Conservation (phyloP, 495 filamentous ascomycete genomes). For the Tuber brumale region DNA sequence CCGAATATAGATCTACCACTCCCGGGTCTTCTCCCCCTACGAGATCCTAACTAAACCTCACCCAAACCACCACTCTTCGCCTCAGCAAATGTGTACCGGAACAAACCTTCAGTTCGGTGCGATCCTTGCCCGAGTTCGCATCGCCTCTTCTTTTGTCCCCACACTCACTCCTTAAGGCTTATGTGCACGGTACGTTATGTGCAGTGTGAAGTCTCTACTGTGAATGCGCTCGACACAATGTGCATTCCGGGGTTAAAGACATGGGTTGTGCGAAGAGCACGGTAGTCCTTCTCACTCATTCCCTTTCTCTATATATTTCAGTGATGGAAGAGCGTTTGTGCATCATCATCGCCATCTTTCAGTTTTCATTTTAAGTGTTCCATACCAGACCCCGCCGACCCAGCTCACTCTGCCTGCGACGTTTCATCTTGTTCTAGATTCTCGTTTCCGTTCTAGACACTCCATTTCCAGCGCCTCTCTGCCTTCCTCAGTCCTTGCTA, state of each 20-base stretch:
- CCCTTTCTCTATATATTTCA: neutral
- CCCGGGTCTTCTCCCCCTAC: neutral
- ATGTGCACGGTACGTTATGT: neutral
- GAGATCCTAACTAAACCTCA: neutral
- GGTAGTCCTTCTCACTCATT: neutral
- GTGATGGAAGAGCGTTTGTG: neutral
- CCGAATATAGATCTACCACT: neutral
- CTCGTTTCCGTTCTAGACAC: neutral
- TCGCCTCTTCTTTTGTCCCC: neutral
- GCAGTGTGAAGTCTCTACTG: neutral
- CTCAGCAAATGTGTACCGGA: neutral
- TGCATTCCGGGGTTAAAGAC: neutral
- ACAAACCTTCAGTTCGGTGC: neutral
- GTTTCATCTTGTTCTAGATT: neutral
- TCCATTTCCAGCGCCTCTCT: neutral
- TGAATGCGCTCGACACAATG: neutral
- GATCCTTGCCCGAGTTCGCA: neutral
- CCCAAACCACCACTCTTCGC: neutral
- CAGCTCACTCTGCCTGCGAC: neutral
- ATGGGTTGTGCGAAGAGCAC: neutral
- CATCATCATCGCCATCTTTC: slow-evolving; percentile 1
- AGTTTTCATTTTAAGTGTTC: neutral
- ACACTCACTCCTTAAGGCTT: neutral
- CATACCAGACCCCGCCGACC: neutral
- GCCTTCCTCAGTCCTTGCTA: neutral